Evolutionary conservation across 139 green algal genomes (phyloP).

Genomic region (Asterochloris sp.): DNA sequence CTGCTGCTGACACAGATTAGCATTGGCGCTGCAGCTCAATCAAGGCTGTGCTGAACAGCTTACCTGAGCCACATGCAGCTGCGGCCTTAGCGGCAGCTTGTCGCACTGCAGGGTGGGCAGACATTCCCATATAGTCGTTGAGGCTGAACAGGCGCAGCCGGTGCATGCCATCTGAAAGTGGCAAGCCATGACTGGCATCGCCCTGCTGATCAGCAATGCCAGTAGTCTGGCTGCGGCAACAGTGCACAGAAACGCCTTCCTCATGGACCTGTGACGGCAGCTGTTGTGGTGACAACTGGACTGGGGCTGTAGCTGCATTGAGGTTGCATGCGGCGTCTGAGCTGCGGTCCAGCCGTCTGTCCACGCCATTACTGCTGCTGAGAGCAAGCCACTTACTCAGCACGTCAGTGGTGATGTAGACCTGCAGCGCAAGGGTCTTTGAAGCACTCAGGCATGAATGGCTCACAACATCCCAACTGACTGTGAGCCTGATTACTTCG

Average conservation of each 20-base stretch:
- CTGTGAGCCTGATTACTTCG: not conserved
- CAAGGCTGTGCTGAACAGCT: not conserved
- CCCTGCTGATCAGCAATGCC: too few species aligned
- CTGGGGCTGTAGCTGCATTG: too few species aligned
- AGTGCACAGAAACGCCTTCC: not conserved
- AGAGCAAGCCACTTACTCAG: not conserved
- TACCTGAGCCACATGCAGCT: conserved; percentile 26
- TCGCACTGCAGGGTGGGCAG: conserved; percentile 71
- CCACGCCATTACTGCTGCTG: not conserved
- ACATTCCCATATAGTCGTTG: conserved; percentile 96
- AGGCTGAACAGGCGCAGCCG: conserved; percentile 71
- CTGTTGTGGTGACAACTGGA: not conserved
- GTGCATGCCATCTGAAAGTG: not conserved
- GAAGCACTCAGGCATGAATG: too few species aligned
- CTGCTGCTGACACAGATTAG: not conserved
- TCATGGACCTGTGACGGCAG: not conserved
- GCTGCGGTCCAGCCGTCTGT: not conserved
- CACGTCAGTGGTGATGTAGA: not conserved
- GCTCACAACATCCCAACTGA: not conserved
- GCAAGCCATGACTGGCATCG: too few species aligned
- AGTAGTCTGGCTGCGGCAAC: too few species aligned
- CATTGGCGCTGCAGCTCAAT: not conserved
- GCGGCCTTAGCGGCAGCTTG: conserved; percentile 52
- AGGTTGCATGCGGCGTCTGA: not conserved
- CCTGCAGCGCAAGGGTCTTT: not conserved